Evolutionary conservation across 345 rosid species (phyloP), one percentile per base, ranked within the genome.

Genomic region (Ailanthus altissimus): DNA sequence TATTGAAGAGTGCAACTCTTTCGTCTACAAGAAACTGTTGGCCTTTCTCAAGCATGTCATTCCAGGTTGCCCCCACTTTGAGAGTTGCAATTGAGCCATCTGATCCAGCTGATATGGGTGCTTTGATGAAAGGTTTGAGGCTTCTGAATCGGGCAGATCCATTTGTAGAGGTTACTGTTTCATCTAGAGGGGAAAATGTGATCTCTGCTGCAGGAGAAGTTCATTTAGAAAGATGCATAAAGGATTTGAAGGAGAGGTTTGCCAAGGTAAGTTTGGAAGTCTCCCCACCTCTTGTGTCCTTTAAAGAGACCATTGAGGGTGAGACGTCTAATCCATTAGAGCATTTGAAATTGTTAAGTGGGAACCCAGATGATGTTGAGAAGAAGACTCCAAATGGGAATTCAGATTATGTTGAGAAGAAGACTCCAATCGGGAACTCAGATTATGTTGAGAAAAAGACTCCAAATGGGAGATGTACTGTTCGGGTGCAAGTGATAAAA

Each of bases 131-230:
- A 88, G 99, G 99, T 49, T 67, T 95, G 76, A 89, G 86, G 81
- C 97, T 95, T 81, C 81, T 95, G 74, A 93, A 95, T 87, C 81
- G 92, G 23, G 99, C 97, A 57, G 97, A 95, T 86, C 98, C 97
- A 25, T 95, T 93, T 87, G 92, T 95, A 13, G 97, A 93, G 87
- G 92, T 95, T 36, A 82, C 88, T 18, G 94, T 95, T 79, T 95
- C 99, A 72, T 87, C 94, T 75, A 87, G 94, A 84, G 98, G 98
- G 75, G 99, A 95, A 72, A 92, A 93, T 59, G 98, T 95, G 68
- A 91, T 95, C 75, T 90, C 97, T 76, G 98, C 97, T 79, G 99
- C 97, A 7, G 98, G 99, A 61, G 98, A 95, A 78, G 97, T 95
- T 82, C 99, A 95, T 83, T 83, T 95, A 6, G 99, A 95, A 83